These are phyloP conservation scores for Tricharina praecox DNA, from an alignment of 495 filamentous ascomycete species.

Conservation along the genomic window DNA sequence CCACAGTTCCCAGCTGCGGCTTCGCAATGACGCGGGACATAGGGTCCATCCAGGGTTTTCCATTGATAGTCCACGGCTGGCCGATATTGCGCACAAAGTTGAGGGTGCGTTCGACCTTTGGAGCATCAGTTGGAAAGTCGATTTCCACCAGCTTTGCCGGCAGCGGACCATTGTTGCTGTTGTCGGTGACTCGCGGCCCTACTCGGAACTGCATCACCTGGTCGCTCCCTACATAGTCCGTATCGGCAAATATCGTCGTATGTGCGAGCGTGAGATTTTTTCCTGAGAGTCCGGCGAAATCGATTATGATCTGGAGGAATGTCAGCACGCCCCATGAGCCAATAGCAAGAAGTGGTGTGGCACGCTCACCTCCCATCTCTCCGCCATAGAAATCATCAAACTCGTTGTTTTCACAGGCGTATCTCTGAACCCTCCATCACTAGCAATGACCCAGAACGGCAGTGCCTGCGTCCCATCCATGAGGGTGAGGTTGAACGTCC, in stretches of 20 bases:
- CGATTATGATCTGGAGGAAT: constrained; percentile 29
- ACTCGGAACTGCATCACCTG: constrained; percentile 6
- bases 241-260: constrained; percentile 29
- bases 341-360: too few species aligned
- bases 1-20: constrained; percentile 34
- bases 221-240: constrained; percentile 28
- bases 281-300: constrained; percentile 34
- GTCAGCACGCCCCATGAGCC: background rate
- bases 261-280: constrained; percentile 35
- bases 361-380: constrained; percentile 36
- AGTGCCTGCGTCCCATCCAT: constrained; percentile 20
- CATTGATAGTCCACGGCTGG: constrained; percentile 35
- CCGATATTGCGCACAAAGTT: constrained; percentile 7
- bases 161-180: constrained; percentile 26
- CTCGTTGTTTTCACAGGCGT: constrained; percentile 27
- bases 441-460: constrained; percentile 35
- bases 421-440: constrained; percentile 35
- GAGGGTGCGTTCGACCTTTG: constrained; percentile 30
- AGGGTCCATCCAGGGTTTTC: constrained; percentile 34
- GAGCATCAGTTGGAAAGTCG: constrained; percentile 23
- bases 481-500: constrained; percentile 4
- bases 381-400: constrained; percentile 36
- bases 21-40: constrained; percentile 35
- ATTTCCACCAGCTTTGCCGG: constrained; percentile 22
- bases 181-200: constrained; percentile 6